These are phyloP conservation scores for Solanum etuberosum DNA, from an alignment of 257 asterid species.

Conservation along the genomic window DNA sequence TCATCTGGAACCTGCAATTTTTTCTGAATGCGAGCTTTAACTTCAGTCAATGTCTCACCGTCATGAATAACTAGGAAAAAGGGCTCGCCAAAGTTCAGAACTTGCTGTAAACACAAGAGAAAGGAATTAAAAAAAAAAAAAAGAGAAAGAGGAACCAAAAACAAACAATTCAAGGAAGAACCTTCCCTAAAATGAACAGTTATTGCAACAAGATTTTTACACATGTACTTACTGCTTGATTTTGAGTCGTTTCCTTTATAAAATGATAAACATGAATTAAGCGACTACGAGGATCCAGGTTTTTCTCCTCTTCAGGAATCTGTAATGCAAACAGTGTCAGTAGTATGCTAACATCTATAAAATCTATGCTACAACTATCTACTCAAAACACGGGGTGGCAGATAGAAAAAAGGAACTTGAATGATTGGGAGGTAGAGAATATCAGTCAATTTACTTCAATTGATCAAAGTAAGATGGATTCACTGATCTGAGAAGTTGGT, in stretches of 20 bases:
- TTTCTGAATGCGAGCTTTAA: conserved; percentile 51
- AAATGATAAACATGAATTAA: conserved; percentile 58
- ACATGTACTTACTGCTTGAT: conserved; percentile 32
- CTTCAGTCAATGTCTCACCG: conserved; percentile 47
- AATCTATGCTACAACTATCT: background rate
- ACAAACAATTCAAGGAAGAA: background rate
- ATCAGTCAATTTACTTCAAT: background rate
- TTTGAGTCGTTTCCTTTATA: conserved; percentile 41
- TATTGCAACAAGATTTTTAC: background rate
- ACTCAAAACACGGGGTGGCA: background rate
- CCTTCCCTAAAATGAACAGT: background rate
- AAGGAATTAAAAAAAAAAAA: background rate
- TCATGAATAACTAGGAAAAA: conserved; percentile 61
- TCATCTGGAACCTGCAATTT: conserved; percentile 57
- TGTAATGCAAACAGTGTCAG: conserved; percentile 6
- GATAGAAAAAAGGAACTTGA: background rate
- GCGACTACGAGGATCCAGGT: conserved; percentile 42
- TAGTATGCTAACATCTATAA: background rate
- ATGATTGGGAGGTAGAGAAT: background rate
- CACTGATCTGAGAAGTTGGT: background rate
- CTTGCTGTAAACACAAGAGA: conserved; percentile 19
- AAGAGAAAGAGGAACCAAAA: background rate
- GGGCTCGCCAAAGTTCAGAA: conserved; percentile 64
- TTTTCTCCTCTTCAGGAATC: conserved; percentile 72
- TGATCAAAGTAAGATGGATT: background rate